Base-by-base conservation (phyloP, 441 rosid genomes). In the Adansonia rubrostipa region DNA sequence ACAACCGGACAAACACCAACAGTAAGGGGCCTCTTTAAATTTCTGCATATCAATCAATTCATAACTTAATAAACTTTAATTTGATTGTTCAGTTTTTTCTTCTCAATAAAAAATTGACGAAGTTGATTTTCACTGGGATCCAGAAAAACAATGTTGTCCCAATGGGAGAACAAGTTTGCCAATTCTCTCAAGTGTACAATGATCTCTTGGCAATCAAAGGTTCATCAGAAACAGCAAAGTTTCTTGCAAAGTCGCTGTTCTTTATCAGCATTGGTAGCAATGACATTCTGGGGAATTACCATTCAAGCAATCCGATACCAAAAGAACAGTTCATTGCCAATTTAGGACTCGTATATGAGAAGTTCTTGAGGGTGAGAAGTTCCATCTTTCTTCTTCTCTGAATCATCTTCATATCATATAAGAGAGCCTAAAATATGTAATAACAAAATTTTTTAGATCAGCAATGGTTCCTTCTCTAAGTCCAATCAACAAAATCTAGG, bases 261-360 rank as follows among this genome's bases (percentile, higher is more conserved):
- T 82, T 85, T 87, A 79, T 90, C 85, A 88, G 92, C 80, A 50
- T 66, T 6, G 92, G 87, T 2, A 83, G 87, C 87, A 91, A 88
- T 51, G 90, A 88, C 72, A 69, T 89, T 44, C 72, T 89, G 4
- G 80, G 50, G 5, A 85, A 85, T 61, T 72, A 77, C 78, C 47
- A 75, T 70, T 81, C 87, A 7, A 76, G 45, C 10, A 79, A 76
- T 17, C 71, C 15, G 3, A 47, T 77, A 17, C 83, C 87, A 2
- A 70, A 65, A 71, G 48, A 82, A 50, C 72, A 81, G 36, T 82
- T 87, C 86, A 13, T 89, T 0, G 74, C 83, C 67, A 33, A 67
- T 14, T 77, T 89, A 71, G 84, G 71, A 74, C 19, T 57, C 6
- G 45, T 79, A 13, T 88, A 86, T 56, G 87, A 87, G 73, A 80